Base-by-base conservation (phyloP, 164 flowering plant genomes). In the Piper longum region DNA sequence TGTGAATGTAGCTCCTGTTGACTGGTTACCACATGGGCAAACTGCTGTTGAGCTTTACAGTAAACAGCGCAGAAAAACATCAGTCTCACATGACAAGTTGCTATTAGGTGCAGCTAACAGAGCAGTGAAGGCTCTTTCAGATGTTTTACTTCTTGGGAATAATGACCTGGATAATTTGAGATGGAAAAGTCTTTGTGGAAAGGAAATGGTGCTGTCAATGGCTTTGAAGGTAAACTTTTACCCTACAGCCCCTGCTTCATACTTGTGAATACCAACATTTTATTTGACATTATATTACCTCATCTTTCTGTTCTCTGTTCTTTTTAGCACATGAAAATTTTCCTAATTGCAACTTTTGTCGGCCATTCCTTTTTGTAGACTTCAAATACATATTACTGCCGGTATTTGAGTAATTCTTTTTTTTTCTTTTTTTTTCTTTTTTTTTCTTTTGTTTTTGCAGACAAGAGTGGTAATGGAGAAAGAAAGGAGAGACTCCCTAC, bases 1-100 rank as follows among this genome's bases (percentile, higher is more conserved):
- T 16, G 95, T 87, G 43, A 87, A 87, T 78, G 87, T 87, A 54
- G 95, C 91, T 7, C 95, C 95, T 40, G 73, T 85, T 73, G 95
- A 87, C 74, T 87, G 95, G 95, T 73, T 87, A 56, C 76, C 70
- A 7, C 87, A 85, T 78, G 95, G 95, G 41, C 95, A 87, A 66
- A 69, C 69, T 71, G 95, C 89, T 61, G 90, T 85, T 54, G 90
- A 87, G 75, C 83, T 83, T 13, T 85, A 87, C 65, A 81, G 88
- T 66, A 69, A 75, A 67, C 91, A 88, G 66, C 60, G 68, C 54
- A 84, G 84, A 40, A 88, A 84, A 76, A 84, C 91, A 64, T 85
- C 95, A 8, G 13, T 87, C 1, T 87, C 95, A 9, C 95, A 87
- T 77, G 95, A 87, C 72, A 87, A 85, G 66, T 67, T 88, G 71